Evolutionary conservation across 1,284 basidiomycete genomes (phyloP).

Genomic region (Kalmanozyma brasiliensis): DNA sequence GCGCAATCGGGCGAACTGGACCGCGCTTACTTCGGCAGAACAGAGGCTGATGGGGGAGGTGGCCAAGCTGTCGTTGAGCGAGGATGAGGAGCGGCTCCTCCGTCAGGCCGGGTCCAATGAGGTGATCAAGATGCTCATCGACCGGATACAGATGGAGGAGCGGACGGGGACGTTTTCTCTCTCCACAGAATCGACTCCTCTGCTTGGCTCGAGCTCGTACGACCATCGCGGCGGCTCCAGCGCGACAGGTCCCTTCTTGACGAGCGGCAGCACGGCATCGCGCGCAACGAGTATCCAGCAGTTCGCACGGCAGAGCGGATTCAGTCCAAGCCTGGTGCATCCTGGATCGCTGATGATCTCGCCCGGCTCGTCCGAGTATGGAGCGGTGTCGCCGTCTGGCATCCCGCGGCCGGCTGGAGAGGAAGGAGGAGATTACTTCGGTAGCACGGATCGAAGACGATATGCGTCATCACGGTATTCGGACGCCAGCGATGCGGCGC

Average conservation of each 20-base stretch:
- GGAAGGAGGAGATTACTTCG: constrained; percentile 24
- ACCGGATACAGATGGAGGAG: constrained; percentile 23
- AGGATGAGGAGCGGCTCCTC: neutral
- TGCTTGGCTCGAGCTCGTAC: neutral
- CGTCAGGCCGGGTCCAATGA: neutral
- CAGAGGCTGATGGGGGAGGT: constrained; percentile 33
- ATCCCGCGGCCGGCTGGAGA: constrained; percentile 12
- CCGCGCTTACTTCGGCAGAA: constrained; percentile 34
- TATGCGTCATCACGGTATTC: constrained; percentile 7
- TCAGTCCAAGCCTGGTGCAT: constrained; percentile 4
- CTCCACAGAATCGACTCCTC: neutral
- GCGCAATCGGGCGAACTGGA: constrained; percentile 28
- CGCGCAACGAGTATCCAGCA: neutral
- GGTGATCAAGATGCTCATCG: constrained; percentile 23
- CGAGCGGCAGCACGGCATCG: neutral
- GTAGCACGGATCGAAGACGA: constrained; percentile 19
- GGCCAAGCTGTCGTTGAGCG: constrained; percentile 18
- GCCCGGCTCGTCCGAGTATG: constrained; percentile 16
- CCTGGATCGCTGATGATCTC: constrained; percentile 6
- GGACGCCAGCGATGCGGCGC: constrained; percentile 9
- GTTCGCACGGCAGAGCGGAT: neutral
- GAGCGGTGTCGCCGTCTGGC: constrained; percentile 18
- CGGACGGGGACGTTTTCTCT: constrained; percentile 12
- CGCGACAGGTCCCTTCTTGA: neutral
- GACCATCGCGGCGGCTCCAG: constrained; percentile 1